phyloP scores from a whole-genome alignment of 2,329 filamentous ascomycete species.

The Zymoseptoria pseudotritici region DNA sequence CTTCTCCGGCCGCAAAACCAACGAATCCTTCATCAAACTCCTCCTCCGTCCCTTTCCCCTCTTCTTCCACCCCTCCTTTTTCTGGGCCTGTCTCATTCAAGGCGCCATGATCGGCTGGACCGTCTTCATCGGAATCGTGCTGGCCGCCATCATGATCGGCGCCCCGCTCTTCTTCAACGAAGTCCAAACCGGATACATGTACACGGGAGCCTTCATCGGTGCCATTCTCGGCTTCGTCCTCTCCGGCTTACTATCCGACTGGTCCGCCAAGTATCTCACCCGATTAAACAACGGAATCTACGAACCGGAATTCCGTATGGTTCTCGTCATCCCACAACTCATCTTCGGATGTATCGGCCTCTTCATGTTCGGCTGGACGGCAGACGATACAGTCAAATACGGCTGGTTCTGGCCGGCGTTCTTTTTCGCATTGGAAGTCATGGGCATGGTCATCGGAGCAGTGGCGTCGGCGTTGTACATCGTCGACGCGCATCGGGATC shows the following conservation, averaged over 20 bases:
- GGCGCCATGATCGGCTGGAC: slow-evolving; percentile 93
- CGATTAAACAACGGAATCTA: slow-evolving; percentile 71
- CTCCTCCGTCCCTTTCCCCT: slow-evolving; percentile 70
- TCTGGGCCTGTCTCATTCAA: slow-evolving; percentile 77
- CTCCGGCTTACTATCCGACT: slow-evolving; percentile 68
- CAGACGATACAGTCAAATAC: slow-evolving; percentile 53
- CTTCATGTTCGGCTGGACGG: slow-evolving; percentile 75
- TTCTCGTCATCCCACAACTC: slow-evolving; percentile 76
- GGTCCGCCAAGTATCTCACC: slow-evolving; percentile 62
- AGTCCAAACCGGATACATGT: slow-evolving; percentile 76
- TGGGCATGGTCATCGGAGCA: slow-evolving; percentile 86
- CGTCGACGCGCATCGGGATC: slow-evolving; percentile 82
- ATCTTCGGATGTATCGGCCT: slow-evolving; percentile 70
- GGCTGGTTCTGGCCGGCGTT: slow-evolving; percentile 68
- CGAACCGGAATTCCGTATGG: slow-evolving; percentile 82
- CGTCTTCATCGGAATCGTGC: slow-evolving; percentile 78
- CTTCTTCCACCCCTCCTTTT: slow-evolving; percentile 74
- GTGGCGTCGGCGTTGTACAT: slow-evolving; percentile 82
- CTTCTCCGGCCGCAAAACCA: slow-evolving; percentile 76
- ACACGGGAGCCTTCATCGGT: slow-evolving; percentile 78
- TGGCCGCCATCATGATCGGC: slow-evolving; percentile 74
- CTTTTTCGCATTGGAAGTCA: slow-evolving; percentile 77
- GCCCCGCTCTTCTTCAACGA: slow-evolving; percentile 68
- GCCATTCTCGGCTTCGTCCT: slow-evolving; percentile 69
- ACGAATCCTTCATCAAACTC: slow-evolving; percentile 62